Conservation (phyloP, 768 basidiomycete genomes). For the Kwoniella botswanensis region DNA sequence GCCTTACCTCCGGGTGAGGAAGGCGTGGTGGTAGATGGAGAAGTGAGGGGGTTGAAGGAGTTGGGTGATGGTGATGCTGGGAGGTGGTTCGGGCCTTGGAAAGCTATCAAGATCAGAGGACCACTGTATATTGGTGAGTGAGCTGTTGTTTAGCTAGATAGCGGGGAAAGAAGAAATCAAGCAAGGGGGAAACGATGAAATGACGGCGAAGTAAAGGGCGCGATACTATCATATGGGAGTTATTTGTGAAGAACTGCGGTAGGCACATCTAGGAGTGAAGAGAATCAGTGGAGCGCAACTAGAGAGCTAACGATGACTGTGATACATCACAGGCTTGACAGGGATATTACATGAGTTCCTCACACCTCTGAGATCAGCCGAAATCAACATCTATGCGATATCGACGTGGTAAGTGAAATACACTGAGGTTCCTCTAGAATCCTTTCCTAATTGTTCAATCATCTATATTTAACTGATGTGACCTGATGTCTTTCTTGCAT, state of each 20-base stretch:
- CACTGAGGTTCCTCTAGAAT: neutral
- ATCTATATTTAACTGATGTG: neutral
- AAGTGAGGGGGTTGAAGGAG: slow-evolving; percentile 23
- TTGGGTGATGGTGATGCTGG: slow-evolving; percentile 34
- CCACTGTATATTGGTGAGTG: slow-evolving; percentile 29
- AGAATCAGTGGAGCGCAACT: too few relatives aligned
- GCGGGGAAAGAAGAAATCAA: neutral
- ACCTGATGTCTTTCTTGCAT: neutral
- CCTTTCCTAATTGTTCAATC: too few relatives aligned
- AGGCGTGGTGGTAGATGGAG: slow-evolving; percentile 18
- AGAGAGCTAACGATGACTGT: too few relatives aligned
- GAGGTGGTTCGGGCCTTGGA: slow-evolving; percentile 30
- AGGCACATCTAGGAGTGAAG: too few relatives aligned
- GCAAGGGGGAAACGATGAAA: too few relatives aligned
- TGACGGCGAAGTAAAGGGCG: too few relatives aligned
- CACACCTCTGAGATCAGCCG: slow-evolving; percentile 20
- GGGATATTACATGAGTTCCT: slow-evolving; percentile 27
- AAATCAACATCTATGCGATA: slow-evolving; percentile 25
- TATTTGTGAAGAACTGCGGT: too few relatives aligned
- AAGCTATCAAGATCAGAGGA: slow-evolving; percentile 23
- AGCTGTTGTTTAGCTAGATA: neutral
- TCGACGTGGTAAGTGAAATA: slow-evolving; percentile 25
- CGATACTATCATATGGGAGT: too few relatives aligned
- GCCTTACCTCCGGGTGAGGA: slow-evolving; percentile 10
- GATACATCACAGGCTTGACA: slow-evolving; percentile 12